Conservation (phyloP, 169 alveolate genomes). For the Eimeria necatrix region DNA sequence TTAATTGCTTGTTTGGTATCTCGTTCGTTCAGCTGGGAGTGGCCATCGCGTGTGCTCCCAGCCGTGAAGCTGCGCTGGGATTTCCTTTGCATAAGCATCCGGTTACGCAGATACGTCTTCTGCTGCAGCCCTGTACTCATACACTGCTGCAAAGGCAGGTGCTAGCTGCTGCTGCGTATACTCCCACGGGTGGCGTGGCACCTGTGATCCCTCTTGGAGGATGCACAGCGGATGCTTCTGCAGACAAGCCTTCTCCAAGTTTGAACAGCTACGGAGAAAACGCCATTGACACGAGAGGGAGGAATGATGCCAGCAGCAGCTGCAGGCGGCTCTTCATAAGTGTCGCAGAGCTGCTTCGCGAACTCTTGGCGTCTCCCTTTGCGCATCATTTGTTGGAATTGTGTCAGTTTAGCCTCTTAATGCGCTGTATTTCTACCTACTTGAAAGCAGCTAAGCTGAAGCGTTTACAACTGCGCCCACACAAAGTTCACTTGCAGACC, state of each 20-base stretch:
- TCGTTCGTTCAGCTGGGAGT: slow-evolving; percentile 58
- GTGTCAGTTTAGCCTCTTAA: slow-evolving; percentile 48
- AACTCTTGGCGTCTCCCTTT: slow-evolving; percentile 27
- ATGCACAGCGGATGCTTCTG: neutral
- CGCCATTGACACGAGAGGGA: neutral
- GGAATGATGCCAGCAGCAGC: neutral
- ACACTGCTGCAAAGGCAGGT: slow-evolving; percentile 57
- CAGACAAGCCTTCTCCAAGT: neutral
- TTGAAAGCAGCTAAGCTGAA: slow-evolving; percentile 33
- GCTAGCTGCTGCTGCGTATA: slow-evolving; percentile 50
- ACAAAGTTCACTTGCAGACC: neutral
- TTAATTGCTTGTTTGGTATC: neutral
- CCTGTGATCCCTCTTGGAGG: neutral
- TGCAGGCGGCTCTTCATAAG: neutral
- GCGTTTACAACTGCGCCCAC: neutral
- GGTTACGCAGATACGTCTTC: slow-evolving; percentile 51
- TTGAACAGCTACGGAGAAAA: neutral
- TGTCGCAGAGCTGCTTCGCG: slow-evolving; percentile 45
- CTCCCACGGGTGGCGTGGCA: neutral
- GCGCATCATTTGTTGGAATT: slow-evolving; percentile 58
- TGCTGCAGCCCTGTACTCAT: slow-evolving; percentile 55
- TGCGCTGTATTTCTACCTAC: slow-evolving; percentile 59
- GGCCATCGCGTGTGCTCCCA: slow-evolving; percentile 51
- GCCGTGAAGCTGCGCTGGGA: slow-evolving; percentile 52
- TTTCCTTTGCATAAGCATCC: neutral